A percentile compares a stretch with the other conserved stretches of the same genome.
phyloP scores from a whole-genome alignment of 371 early-diverging fungal species.

The Mortierella sp. region DNA sequence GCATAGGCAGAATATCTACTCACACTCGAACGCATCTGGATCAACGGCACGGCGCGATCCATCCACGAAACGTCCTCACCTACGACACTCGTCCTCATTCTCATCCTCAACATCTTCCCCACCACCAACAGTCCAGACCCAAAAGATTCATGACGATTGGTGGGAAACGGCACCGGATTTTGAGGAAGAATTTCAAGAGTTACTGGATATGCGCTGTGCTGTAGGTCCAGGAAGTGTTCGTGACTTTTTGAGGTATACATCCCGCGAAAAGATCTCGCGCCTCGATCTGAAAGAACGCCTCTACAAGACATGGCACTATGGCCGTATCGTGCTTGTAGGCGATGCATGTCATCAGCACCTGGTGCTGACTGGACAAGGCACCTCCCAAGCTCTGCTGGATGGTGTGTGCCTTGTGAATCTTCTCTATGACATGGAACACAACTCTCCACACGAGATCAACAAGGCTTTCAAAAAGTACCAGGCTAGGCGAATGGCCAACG shows the following conservation, averaged over 20 bases:
- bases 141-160: slow-evolving; percentile 43
- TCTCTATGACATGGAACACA: slow-evolving; percentile 46
- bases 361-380: slow-evolving; percentile 28
- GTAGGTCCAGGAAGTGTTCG: slow-evolving; percentile 31
- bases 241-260: slow-evolving; percentile 27
- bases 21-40: slow-evolving; percentile 7
- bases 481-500: slow-evolving; percentile 18
- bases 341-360: slow-evolving; percentile 42
- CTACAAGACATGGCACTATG: slow-evolving; percentile 47
- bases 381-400: slow-evolving; percentile 33
- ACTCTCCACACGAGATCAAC: slow-evolving; percentile 31
- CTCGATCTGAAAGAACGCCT: slow-evolving; percentile 34
- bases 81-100: slow-evolving; percentile 1
- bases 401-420: slow-evolving; percentile 44
- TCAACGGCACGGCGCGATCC: not conserved
- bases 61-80: not conserved
- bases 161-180: slow-evolving; percentile 1
- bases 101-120: not conserved
- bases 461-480: slow-evolving; percentile 48
- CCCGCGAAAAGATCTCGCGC: not conserved
- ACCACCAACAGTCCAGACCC: not conserved
- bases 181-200: slow-evolving; percentile 12
- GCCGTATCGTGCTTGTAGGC: slow-evolving; percentile 48
- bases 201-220: slow-evolving; percentile 23
- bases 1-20: slow-evolving; percentile 14